These are phyloP conservation scores for Flaveria floridana DNA, from an alignment of 140 eudicot genomes.

Conservation along the genomic window DNA sequence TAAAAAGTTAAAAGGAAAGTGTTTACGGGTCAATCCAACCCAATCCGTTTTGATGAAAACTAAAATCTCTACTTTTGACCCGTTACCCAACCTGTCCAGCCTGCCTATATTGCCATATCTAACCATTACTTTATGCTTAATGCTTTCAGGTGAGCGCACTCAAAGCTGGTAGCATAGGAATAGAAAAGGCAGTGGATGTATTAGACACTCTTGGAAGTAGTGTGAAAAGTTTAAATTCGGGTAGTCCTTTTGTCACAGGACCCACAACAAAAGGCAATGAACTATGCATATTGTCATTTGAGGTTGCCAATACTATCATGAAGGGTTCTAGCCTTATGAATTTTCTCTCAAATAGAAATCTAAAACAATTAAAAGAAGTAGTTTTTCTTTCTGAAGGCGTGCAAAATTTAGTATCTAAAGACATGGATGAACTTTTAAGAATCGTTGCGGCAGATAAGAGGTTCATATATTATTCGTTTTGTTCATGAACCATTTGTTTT, in stretches of 20 bases:
- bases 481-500: slow-evolving; percentile 5
- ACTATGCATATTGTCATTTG: slow-evolving; percentile 69
- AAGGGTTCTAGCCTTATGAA: slow-evolving; percentile 74
- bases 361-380: slow-evolving; percentile 52
- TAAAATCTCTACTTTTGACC: neutral
- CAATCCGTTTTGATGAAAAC: neutral
- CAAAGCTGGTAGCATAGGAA: slow-evolving; percentile 60
- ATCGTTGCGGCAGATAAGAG: slow-evolving; percentile 79
- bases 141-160: slow-evolving; percentile 55
- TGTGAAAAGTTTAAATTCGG: slow-evolving; percentile 55
- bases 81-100: neutral
- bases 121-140: neutral
- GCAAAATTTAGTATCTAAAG: slow-evolving; percentile 61
- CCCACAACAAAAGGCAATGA: slow-evolving; percentile 58
- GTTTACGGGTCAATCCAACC: neutral
- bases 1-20: neutral
- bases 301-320: slow-evolving; percentile 87
- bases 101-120: neutral
- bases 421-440: slow-evolving; percentile 61
- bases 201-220: slow-evolving; percentile 81
- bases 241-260: slow-evolving; percentile 65
- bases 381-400: slow-evolving; percentile 74
- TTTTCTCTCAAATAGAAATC: slow-evolving; percentile 48
- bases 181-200: slow-evolving; percentile 68
- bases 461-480: slow-evolving; percentile 30